Conservation (phyloP, 1,284 basidiomycete genomes). For the Pseudozyma sp. region DNA sequence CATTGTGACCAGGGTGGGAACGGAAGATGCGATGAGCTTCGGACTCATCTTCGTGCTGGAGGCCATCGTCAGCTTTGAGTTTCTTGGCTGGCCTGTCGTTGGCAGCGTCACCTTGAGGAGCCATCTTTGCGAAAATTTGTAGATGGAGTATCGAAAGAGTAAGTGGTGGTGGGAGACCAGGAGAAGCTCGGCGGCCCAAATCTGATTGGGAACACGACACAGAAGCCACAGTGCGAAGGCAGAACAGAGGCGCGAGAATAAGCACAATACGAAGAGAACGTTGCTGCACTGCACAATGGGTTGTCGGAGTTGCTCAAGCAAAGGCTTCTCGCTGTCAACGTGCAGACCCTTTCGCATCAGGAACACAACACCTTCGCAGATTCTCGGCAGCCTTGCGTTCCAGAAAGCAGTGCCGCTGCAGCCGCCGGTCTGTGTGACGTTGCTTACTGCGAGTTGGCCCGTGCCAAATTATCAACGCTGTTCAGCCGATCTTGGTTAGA, state of each 20-base stretch:
- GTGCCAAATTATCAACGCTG: not conserved
- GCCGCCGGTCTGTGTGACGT: not conserved
- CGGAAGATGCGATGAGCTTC: slow-evolving; percentile 64
- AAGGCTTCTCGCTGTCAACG: not conserved
- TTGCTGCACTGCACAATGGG: not conserved
- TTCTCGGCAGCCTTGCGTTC: not conserved
- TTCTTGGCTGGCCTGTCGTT: slow-evolving; percentile 23
- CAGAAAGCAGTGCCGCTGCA: not conserved
- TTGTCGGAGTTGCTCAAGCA: too few relatives aligned
- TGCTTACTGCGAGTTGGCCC: not conserved
- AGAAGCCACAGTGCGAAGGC: not conserved
- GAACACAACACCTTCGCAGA: not conserved
- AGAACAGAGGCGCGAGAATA: not conserved
- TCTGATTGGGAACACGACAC: not conserved
- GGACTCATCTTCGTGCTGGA: slow-evolving; percentile 52
- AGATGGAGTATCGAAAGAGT: too few relatives aligned
- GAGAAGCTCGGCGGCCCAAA: not conserved
- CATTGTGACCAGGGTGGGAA: slow-evolving; percentile 50
- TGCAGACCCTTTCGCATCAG: not conserved
- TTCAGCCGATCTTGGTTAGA: not conserved
- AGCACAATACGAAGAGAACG: not conserved
- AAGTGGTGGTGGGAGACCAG: not conserved
- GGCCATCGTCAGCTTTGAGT: slow-evolving; percentile 21
- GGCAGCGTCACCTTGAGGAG: slow-evolving; percentile 11
- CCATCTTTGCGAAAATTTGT: slow-evolving; percentile 9